Evolutionary conservation across 495 filamentous ascomycete species (phyloP), one percentile per base, ranked within the genome.

Genomic region (Geoglossum glabrum): DNA sequence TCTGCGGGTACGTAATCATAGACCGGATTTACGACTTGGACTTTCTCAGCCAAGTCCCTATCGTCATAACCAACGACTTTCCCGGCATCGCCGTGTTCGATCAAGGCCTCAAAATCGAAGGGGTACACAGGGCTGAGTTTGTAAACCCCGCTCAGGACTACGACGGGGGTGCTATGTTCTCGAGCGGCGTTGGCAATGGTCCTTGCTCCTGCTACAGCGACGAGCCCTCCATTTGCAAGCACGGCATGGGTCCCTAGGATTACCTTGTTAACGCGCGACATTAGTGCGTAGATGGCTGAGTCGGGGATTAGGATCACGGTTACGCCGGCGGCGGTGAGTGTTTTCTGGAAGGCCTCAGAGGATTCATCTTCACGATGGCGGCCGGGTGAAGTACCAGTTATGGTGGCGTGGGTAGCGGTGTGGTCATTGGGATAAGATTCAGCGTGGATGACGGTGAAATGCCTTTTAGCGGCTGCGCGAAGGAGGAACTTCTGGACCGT

Each of bases 261-360:
- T 60, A 96, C 89, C 73, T 95, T 95, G 73, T 90, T 93, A 64
- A 94, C 86, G 55, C 82, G 80, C 0, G 90, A 84, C 84, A 96
- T 96, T 57, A 95, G 79, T 6, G 89, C 89, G 70, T 87, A 90
- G 38, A 92, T 78, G 13, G 85, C 84, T 11, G 85, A 83, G 66
- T 89, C 87, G 23, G 89, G 82, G 38, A 94, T 83, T 28, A 86
- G 73, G 59, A 93, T 82, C 33, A 90, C 83, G 9, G 79, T 85
- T 55, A 93, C 83, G 54, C 88, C 89, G 13, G 81, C 77, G 17
- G 77, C 75, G 36, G 80, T 82, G 56, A 96, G 73, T 10, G 86
- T 78, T 65, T 89, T 93, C 55, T 81, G 73, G 69, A 94, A 82
- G 4, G 76, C 69, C 9, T 78, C 76, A 21, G 73, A 70, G 59